Percentiles rank a stretch among this genome's conserved stretches.
These are phyloP conservation scores for Fusarium irregulare DNA, from an alignment of 2,329 filamentous ascomycete genomes.

Conservation along the genomic window DNA sequence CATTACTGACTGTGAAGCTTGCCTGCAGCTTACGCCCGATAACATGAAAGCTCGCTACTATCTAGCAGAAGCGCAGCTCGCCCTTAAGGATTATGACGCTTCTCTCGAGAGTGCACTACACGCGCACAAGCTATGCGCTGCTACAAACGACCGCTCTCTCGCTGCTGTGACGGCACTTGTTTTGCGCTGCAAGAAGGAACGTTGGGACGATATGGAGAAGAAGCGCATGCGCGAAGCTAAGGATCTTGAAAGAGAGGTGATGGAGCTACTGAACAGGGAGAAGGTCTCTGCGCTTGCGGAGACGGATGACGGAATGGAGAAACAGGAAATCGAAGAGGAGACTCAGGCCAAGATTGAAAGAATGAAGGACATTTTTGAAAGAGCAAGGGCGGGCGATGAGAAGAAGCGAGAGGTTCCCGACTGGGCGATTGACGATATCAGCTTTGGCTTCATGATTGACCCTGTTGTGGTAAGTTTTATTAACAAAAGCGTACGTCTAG, in stretches of 20 bases:
- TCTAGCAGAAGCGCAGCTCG: slow-evolving; percentile 85
- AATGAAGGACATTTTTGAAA: slow-evolving; percentile 64
- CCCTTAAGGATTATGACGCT: slow-evolving; percentile 71
- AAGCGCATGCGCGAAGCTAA: slow-evolving; percentile 65
- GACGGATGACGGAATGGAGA: slow-evolving; percentile 60
- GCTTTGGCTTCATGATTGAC: slow-evolving; percentile 79
- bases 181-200: slow-evolving; percentile 82
- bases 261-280: slow-evolving; percentile 62
- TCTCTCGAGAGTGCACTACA: slow-evolving; percentile 76
- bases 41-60: slow-evolving; percentile 88
- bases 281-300: slow-evolving; percentile 56
- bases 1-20: slow-evolving; percentile 80
- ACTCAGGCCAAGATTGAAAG: slow-evolving; percentile 59
- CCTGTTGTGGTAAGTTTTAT: slow-evolving; percentile 65
- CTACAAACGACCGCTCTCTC: slow-evolving; percentile 73
- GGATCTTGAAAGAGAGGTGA: slow-evolving; percentile 70
- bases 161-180: slow-evolving; percentile 78
- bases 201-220: slow-evolving; percentile 82
- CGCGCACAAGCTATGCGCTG: slow-evolving; percentile 78
- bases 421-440: slow-evolving; percentile 81
- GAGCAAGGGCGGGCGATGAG: slow-evolving; percentile 57
- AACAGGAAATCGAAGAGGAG: slow-evolving; percentile 60
- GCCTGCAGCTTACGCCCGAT: slow-evolving; percentile 72
- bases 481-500: background rate
- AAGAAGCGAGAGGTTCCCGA: slow-evolving; percentile 74